Percentiles rank a stretch among this genome's conserved stretches.
phyloP scores from a whole-genome alignment of 306 rosid genomes.

The Echinosophora koreensis region DNA sequence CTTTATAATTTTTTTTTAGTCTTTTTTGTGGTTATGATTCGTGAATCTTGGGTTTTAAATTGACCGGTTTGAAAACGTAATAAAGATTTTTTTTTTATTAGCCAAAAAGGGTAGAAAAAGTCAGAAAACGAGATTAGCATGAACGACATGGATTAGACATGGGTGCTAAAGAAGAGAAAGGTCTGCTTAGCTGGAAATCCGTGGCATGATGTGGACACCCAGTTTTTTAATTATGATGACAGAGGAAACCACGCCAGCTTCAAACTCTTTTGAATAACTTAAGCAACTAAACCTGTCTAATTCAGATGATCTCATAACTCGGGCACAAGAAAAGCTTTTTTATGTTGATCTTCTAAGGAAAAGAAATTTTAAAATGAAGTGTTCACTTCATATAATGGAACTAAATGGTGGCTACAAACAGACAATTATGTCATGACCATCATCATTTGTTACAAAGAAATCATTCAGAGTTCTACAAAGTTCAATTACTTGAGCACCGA shows the following conservation, averaged over 20 bases:
- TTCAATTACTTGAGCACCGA: slow-evolving; percentile 34
- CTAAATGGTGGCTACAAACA: slow-evolving; percentile 48
- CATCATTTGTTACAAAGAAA: slow-evolving; percentile 25
- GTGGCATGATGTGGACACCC: slow-evolving; percentile 53
- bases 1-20: background rate
- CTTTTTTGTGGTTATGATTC: slow-evolving; percentile 31
- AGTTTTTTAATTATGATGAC: background rate
- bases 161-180: background rate
- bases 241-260: slow-evolving; percentile 48
- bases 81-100: background rate
- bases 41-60: slow-evolving; percentile 35
- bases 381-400: slow-evolving; percentile 38
- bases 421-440: slow-evolving; percentile 44
- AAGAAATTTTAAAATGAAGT: background rate
- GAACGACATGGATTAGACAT: background rate
- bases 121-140: background rate
- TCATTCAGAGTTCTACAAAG: slow-evolving; percentile 23
- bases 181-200: slow-evolving; percentile 50
- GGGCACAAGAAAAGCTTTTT: background rate
- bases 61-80: slow-evolving; percentile 5
- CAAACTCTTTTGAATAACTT: slow-evolving; percentile 13
- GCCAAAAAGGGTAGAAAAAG: background rate
- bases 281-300: slow-evolving; percentile 19
- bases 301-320: slow-evolving; percentile 19
- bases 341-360: slow-evolving; percentile 10